Base-by-base conservation (phyloP, 371 early-diverging fungal genomes). In the Mucor velutinosus region DNA sequence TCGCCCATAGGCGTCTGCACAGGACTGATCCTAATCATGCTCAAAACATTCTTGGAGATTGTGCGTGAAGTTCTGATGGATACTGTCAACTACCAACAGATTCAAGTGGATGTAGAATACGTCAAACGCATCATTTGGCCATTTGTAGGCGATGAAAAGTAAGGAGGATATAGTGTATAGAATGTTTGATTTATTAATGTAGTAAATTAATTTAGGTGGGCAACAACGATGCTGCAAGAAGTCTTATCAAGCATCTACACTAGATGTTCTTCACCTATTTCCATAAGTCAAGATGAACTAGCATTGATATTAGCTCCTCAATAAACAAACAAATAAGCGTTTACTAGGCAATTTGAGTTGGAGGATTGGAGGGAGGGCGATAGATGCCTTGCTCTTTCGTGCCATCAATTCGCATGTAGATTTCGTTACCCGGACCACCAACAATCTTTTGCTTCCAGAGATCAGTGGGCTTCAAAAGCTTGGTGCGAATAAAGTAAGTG, bases 1-100 rank as follows among this genome's bases (percentile, higher is more conserved):
- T 79, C 77, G 45, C 70, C 88, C 23, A 67, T 64, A 0, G 88
- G 82, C 4, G 79, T 88, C 21, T 75, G 86, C 63, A 74, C 69
- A 33, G 85, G 83, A 0, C 69, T 90, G n/a, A 70, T 87, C 33
- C 72, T 84, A 56, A 83, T 89, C 19, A 62, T 89, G 17, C 60
- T 90, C 29, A 92, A 92, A 75, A 81, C 90, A 0, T 82, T 82
- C 66, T 74, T 85, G 35, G 90, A 90, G 66, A 76, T 78, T 2
- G 79, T 83, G 7, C 78, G 90, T 10, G 76, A 76, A 32, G 72
- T 75, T 49, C 83, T 84, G 3, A 76, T 87, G 47, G 65, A 76
- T 33, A 75, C 74, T 17, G 64, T 61, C 4, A 79, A 76, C 19
- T 89, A 86, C 66, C 86, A 87, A 64, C 88, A 88, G 64, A 60